Evolutionary conservation across 176 grass and related monocot species (phyloP), one percentile per base, ranked within the genome.

Genomic region (Poa pratensis): DNA sequence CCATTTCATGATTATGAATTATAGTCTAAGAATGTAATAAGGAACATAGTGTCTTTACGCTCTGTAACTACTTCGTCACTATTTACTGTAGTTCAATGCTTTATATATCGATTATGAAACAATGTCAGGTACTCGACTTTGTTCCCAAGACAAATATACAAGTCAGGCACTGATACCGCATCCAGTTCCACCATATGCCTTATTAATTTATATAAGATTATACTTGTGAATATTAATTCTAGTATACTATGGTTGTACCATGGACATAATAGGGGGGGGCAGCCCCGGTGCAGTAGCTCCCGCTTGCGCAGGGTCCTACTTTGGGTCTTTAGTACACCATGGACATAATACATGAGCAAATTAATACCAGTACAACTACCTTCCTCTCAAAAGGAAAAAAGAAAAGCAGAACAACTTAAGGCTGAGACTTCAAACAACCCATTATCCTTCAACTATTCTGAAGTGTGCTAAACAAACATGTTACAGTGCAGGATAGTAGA

Each of bases 41-140:
- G 39, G 16, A 75, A 27, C 58, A 83, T 43, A 80, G 75, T 80
- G 75, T 75, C 58, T 83, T 46, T 50, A 74, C 23, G 9, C 15
- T 51, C 63, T 73, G 75, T 80, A 30, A 66, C 79, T 48, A 46
- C 7, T 26, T 87, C 76, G n/a, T 68, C 15, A 53, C 12, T 51
- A 27, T 75, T 84, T 68, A 67, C 37, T 91, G 40, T 87, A 84
- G 27, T 79, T 46, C 20, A 42, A 74, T 87, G 81, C 49, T 87
- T 68, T 70, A 69, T 80, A 3, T 81, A 84, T 54, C 51, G 76
- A 63, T 8, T 77, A 81, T 76, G 51, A 84, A 70, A 87, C 62
- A 76, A 20, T 81, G 69, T 80, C 61, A 53, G 66, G 57, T 73
- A 73, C 54, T 90, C 9, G 9, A 86, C 58, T 87, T 79, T 74